phyloP scores from a whole-genome alignment of 306 rosid species.

The Prunus mume region DNA sequence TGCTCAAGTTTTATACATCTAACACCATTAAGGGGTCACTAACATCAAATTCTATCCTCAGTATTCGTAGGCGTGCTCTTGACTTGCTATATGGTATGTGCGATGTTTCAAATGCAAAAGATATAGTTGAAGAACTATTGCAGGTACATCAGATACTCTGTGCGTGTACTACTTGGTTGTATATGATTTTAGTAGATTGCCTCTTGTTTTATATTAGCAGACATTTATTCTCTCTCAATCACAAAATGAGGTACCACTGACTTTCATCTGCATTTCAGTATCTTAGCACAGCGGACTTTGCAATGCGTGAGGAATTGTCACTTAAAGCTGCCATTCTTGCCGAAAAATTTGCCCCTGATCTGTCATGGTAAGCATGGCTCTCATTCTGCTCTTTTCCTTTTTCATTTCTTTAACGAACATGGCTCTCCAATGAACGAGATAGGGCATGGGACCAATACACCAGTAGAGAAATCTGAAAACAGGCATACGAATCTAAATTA shows the following conservation, averaged over 20 bases:
- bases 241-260: slow-evolving; percentile 24
- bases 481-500: background rate
- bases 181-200: background rate
- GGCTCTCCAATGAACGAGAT: background rate
- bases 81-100: slow-evolving; percentile 99
- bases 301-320: slow-evolving; percentile 96
- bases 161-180: background rate
- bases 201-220: background rate
- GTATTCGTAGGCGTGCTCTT: slow-evolving; percentile 98
- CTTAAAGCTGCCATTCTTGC: slow-evolving; percentile 99
- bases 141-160: slow-evolving; percentile 54
- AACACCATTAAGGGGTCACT: slow-evolving; percentile 26
- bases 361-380: slow-evolving; percentile 70
- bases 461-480: background rate
- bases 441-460: background rate
- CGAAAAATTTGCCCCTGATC: slow-evolving; percentile 98
- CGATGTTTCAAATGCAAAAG: slow-evolving; percentile 97
- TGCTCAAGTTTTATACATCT: slow-evolving; percentile 1
- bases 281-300: slow-evolving; percentile 97
- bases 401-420: background rate
- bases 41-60: slow-evolving; percentile 34
- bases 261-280: slow-evolving; percentile 60
- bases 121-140: slow-evolving; percentile 93
- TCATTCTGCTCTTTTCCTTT: background rate
- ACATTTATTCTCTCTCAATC: slow-evolving; percentile 21